These are phyloP conservation scores for Chernovozyma sophiae-reginae DNA, from an alignment of 1,139 yeast genomes.

Conservation along the genomic window DNA sequence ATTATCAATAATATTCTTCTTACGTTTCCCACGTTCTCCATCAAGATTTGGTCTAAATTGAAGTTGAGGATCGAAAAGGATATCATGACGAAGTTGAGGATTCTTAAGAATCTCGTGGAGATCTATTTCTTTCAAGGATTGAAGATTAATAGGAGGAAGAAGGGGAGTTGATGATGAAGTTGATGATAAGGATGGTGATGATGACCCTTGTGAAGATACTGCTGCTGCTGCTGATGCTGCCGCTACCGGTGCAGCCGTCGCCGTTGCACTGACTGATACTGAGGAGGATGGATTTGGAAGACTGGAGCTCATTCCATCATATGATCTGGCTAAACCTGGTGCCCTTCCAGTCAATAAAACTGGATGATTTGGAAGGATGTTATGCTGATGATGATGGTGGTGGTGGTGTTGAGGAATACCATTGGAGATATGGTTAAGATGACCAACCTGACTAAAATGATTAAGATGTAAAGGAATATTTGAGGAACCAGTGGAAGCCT, in stretches of 20 bases:
- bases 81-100: constrained; percentile 91
- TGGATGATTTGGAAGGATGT: neutral
- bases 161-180: constrained; percentile 23
- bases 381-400: constrained; percentile 2
- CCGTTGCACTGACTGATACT: constrained; percentile 5
- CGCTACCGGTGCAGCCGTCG: neutral
- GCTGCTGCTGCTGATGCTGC: neutral
- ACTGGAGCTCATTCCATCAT: neutral
- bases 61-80: constrained; percentile 85
- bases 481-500: constrained; percentile 8
- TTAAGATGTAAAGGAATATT: constrained; percentile 1
- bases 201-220: neutral
- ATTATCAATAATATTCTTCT: constrained; percentile 68
- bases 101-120: constrained; percentile 84
- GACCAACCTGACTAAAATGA: neutral
- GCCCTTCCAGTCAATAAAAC: neutral
- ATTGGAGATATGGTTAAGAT: constrained; percentile 1
- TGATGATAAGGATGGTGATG: constrained; percentile 17
- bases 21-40: constrained; percentile 83
- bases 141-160: constrained; percentile 84
- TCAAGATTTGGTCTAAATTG: constrained; percentile 91
- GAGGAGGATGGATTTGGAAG: neutral
- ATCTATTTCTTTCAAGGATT: constrained; percentile 81
- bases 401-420: constrained; percentile 4
- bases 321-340: neutral